Evolutionary conservation across 2,329 filamentous ascomycete species (phyloP).

Genomic region (Penicillium sp.): DNA sequence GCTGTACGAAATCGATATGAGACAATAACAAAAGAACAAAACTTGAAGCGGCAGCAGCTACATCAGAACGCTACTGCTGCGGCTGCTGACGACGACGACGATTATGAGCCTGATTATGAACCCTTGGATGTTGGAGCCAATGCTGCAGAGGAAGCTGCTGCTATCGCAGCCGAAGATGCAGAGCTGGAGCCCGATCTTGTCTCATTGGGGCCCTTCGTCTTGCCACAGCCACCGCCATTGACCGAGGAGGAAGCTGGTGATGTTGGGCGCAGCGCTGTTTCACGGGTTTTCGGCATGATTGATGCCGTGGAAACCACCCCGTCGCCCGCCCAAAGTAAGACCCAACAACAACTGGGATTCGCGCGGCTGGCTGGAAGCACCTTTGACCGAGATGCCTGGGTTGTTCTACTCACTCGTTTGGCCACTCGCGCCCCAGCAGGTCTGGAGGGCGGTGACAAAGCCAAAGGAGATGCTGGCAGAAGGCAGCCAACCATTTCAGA

Average conservation of each 20-base stretch:
- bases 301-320: slow-evolving; percentile 69
- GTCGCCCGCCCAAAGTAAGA: slow-evolving; percentile 52
- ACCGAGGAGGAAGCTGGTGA: slow-evolving; percentile 71
- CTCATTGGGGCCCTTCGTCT: slow-evolving; percentile 72
- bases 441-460: slow-evolving; percentile 56
- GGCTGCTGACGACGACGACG: slow-evolving; percentile 72
- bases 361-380: slow-evolving; percentile 80
- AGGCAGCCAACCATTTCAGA: slow-evolving; percentile 52
- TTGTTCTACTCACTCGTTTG: slow-evolving; percentile 81
- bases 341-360: slow-evolving; percentile 68
- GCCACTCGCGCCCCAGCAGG: slow-evolving; percentile 77
- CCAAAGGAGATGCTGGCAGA: slow-evolving; percentile 30
- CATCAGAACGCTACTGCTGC: slow-evolving; percentile 20
- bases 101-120: slow-evolving; percentile 88
- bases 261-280: slow-evolving; percentile 72
- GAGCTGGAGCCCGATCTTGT: slow-evolving; percentile 62
- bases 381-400: slow-evolving; percentile 86
- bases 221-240: slow-evolving; percentile 75
- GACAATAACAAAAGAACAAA: slow-evolving; percentile 41
- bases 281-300: slow-evolving; percentile 77
- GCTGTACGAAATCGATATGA: slow-evolving; percentile 43
- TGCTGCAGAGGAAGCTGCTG: slow-evolving; percentile 56
- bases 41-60: slow-evolving; percentile 35
- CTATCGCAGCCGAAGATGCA: slow-evolving; percentile 76
- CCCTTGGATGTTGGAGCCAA: slow-evolving; percentile 59